These are phyloP conservation scores for Stylosanthes scabra DNA, from an alignment of 331 rosid genomes.

Conservation along the genomic window DNA sequence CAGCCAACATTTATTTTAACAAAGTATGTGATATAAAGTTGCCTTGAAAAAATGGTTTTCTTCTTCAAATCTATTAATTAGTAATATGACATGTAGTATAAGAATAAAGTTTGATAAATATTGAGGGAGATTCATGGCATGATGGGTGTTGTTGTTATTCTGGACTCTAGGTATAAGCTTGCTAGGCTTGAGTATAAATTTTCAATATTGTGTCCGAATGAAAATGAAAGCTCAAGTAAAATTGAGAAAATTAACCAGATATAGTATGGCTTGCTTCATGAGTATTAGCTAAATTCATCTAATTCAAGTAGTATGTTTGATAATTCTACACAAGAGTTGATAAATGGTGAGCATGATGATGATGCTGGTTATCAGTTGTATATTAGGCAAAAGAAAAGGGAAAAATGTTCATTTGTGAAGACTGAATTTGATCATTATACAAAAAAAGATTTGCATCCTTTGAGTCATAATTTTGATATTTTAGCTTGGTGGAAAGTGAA, in stretches of 20 bases:
- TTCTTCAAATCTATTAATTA: background rate
- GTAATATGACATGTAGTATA: background rate
- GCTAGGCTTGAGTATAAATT: background rate
- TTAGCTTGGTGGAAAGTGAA: conserved; percentile 7
- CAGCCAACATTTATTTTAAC: background rate
- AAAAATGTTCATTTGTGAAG: background rate
- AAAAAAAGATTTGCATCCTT: background rate
- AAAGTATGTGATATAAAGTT: no score
- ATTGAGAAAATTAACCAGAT: background rate
- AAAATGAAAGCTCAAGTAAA: no score
- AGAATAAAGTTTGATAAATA: background rate
- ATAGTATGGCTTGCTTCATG: background rate
- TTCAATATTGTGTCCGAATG: no score
- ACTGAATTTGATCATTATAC: background rate
- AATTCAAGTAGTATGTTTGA: no score
- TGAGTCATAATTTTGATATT: background rate
- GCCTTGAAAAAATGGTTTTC: background rate
- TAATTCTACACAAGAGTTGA: no score
- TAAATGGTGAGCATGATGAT: no score
- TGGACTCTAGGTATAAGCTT: background rate
- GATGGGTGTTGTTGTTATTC: background rate
- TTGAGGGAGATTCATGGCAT: background rate
- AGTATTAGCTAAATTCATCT: background rate
- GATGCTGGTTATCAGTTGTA: background rate
- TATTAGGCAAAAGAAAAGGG: background rate